phyloP scores from a whole-genome alignment of 2,329 filamentous ascomycete genomes.

The Chrysoporthe cubensis region DNA sequence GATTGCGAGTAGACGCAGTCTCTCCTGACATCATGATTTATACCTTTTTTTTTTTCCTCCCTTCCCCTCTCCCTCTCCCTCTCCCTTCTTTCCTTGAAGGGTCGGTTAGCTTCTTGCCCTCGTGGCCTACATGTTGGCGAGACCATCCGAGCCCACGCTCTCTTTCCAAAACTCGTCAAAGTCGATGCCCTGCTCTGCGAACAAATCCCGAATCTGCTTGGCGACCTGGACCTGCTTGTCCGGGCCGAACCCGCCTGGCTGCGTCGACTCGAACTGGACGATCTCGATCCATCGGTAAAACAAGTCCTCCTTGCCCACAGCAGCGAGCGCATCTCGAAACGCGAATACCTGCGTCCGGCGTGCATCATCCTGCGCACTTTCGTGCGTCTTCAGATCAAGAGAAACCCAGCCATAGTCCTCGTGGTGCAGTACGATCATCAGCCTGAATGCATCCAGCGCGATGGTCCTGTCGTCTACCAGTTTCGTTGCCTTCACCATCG shows the following conservation, averaged over 20 bases:
- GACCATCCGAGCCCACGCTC: slow-evolving; percentile 49
- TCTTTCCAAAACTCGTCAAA: slow-evolving; percentile 81
- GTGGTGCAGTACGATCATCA: slow-evolving; percentile 70
- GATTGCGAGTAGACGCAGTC: neutral
- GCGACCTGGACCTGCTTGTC: slow-evolving; percentile 75
- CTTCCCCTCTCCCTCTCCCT: too few relatives aligned
- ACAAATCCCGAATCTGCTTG: slow-evolving; percentile 74
- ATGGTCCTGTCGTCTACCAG: slow-evolving; percentile 67
- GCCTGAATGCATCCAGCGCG: slow-evolving; percentile 69
- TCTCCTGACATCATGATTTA: neutral
- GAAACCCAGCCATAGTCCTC: slow-evolving; percentile 73
- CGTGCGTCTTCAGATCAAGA: slow-evolving; percentile 58
- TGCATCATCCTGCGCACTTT: slow-evolving; percentile 60
- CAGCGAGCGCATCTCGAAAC: slow-evolving; percentile 76
- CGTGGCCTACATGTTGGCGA: slow-evolving; percentile 34
- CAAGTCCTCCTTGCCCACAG: slow-evolving; percentile 81
- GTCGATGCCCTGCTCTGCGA: slow-evolving; percentile 75
- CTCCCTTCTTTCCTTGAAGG: neutral
- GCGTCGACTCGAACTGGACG: slow-evolving; percentile 82
- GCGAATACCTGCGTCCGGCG: slow-evolving; percentile 74
- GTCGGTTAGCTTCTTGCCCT: neutral
- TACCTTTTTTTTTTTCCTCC: neutral
- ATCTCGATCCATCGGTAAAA: slow-evolving; percentile 95
- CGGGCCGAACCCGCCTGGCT: slow-evolving; percentile 76
- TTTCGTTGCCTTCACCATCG: slow-evolving; percentile 75